phyloP scores from a whole-genome alignment of 805 yeast species.

The Nakazawaea pomicola region DNA sequence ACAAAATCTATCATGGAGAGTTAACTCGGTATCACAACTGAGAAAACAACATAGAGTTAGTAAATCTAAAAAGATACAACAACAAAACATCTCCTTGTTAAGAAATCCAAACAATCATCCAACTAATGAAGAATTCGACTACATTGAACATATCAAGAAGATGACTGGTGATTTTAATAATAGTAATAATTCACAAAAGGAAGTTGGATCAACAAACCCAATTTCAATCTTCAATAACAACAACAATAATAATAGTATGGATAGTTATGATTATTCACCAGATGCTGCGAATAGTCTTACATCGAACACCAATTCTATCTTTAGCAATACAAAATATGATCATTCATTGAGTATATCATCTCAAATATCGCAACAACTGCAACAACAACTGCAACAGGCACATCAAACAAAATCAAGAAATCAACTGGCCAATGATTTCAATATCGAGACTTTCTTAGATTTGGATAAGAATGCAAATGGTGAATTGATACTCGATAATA shows the following conservation, averaged over 20 bases:
- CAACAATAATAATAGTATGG: no score
- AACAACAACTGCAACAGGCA: conserved; percentile 7
- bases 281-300: conserved; percentile 13
- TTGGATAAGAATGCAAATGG: conserved; percentile 23
- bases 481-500: no score
- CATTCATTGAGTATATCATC: conserved; percentile 13
- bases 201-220: no score
- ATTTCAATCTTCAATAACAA: no score
- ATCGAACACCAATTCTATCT: conserved; percentile 17
- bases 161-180: conserved; percentile 26
- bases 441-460: conserved; percentile 27
- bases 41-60: conserved; percentile 2
- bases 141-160: conserved; percentile 31
- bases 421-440: conserved; percentile 15
- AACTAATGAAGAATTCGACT: conserved; percentile 25
- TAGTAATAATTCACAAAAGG: conserved; percentile 6
- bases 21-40: conserved; percentile 16
- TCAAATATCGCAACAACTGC: conserved; percentile 11
- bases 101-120: conserved; percentile 17
- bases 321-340: conserved; percentile 15
- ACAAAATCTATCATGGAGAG: conserved; percentile 30
- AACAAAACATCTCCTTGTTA: conserved; percentile 16
- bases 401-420: background rate
- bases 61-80: conserved; percentile 15
- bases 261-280: background rate